A percentile compares a stretch with the other conserved stretches of the same genome.
Evolutionary conservation across 2,329 filamentous ascomycete genomes (phyloP).

Genomic region (Achaetomium macrosporum): DNA sequence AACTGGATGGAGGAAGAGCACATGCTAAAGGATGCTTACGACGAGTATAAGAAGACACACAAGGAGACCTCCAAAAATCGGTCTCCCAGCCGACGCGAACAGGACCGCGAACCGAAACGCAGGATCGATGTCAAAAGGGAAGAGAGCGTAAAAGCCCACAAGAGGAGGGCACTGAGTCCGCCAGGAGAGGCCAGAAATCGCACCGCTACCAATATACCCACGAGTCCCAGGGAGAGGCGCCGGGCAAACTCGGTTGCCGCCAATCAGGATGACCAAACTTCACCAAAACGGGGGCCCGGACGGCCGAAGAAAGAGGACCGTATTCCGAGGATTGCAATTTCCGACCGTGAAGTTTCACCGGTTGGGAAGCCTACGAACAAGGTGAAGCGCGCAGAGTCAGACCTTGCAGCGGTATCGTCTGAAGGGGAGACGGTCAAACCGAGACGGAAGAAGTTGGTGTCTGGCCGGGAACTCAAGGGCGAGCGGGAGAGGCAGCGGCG

Average conservation of each 20-base stretch:
- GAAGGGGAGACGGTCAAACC: conserved; percentile 55
- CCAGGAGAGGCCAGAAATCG: conserved; percentile 42
- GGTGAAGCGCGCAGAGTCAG: conserved; percentile 49
- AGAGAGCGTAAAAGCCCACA: conserved; percentile 37
- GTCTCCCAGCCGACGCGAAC: conserved; percentile 42
- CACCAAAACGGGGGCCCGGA: conserved; percentile 46
- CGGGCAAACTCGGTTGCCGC: conserved; percentile 38
- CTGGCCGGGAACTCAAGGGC: conserved; percentile 55
- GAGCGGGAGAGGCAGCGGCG: conserved; percentile 55
- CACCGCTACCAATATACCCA: conserved; percentile 30
- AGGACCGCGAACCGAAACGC: conserved; percentile 38
- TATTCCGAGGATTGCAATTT: conserved; percentile 40
- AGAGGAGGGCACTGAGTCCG: conserved; percentile 46
- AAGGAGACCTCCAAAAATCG: conserved; percentile 45
- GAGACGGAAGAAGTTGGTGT: conserved; percentile 58
- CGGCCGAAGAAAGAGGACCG: conserved; percentile 52
- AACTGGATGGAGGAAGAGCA: conserved; percentile 87
- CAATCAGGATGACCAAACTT: conserved; percentile 42
- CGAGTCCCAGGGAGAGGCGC: conserved; percentile 46
- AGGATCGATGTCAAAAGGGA: conserved; percentile 40
- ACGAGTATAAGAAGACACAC: conserved; percentile 53
- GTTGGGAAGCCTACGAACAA: conserved; percentile 43
- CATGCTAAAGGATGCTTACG: conserved; percentile 69
- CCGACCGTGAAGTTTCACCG: conserved; percentile 51
- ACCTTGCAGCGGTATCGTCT: conserved; percentile 47